Evolutionary conservation across 1,139 yeast species (phyloP).

Genomic region (Suhomyces atakaporum): DNA sequence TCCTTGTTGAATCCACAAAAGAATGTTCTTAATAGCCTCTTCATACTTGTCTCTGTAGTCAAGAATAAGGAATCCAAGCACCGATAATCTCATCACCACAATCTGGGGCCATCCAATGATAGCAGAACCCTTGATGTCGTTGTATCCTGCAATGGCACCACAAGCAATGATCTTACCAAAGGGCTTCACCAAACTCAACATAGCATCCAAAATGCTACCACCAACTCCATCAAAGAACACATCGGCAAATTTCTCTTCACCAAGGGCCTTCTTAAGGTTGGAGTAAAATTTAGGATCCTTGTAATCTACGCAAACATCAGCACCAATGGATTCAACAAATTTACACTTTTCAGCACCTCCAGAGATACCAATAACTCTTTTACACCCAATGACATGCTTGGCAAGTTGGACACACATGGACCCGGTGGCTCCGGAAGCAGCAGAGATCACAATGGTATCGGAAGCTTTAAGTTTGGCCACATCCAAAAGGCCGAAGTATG

Average conservation of each 20-base stretch:
- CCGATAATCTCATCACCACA: slow-evolving; percentile 24
- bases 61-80: slow-evolving; percentile 24
- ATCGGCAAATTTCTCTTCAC: slow-evolving; percentile 27
- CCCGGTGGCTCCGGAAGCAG: slow-evolving; percentile 37
- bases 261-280: slow-evolving; percentile 47
- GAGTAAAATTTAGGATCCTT: slow-evolving; percentile 45
- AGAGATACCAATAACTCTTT: slow-evolving; percentile 33
- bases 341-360: slow-evolving; percentile 32
- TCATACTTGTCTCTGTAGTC: slow-evolving; percentile 19
- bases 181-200: slow-evolving; percentile 22
- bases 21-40: slow-evolving; percentile 17
- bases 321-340: slow-evolving; percentile 34
- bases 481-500: slow-evolving; percentile 30
- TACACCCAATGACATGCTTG: slow-evolving; percentile 30
- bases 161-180: slow-evolving; percentile 31
- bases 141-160: slow-evolving; percentile 34
- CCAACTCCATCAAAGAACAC: slow-evolving; percentile 30
- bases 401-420: slow-evolving; percentile 35
- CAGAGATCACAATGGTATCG: slow-evolving; percentile 32
- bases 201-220: slow-evolving; percentile 23
- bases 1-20: slow-evolving; percentile 24
- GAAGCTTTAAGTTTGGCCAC: slow-evolving; percentile 28
- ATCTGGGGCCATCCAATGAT: slow-evolving; percentile 28
- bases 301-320: slow-evolving; percentile 52
- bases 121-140: slow-evolving; percentile 32